A percentile compares a stretch with the other conserved stretches of the same genome.
phyloP scores from a whole-genome alignment of 1,139 yeast genomes.

The Diutina scorzettiae region DNA sequence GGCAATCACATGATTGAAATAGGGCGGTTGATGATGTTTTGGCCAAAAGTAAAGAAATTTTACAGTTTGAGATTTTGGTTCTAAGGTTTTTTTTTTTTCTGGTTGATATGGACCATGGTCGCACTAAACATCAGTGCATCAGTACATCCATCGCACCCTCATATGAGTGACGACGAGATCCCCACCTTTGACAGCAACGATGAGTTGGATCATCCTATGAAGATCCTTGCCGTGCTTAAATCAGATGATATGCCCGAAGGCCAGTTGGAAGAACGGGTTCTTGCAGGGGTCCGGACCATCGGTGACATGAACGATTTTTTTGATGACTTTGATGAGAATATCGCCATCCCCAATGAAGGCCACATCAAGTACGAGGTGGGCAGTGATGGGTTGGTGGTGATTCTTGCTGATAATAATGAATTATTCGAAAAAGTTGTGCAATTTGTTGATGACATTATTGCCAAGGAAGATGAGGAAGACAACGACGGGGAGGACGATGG shows the following conservation, averaged over 20 bases:
- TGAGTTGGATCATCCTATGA: constrained; percentile 3
- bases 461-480: constrained; percentile 26
- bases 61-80: too few relatives aligned
- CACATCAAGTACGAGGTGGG: constrained; percentile 62
- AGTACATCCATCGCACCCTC: not conserved
- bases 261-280: constrained; percentile 40
- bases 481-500: not conserved
- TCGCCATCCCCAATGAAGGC: constrained; percentile 58
- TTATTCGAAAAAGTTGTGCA: constrained; percentile 21
- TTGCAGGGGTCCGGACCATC: constrained; percentile 34
- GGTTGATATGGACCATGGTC: too few relatives aligned
- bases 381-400: constrained; percentile 57
- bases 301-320: constrained; percentile 46
- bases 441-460: constrained; percentile 23
- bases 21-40: too few relatives aligned
- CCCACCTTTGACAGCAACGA: constrained; percentile 1
- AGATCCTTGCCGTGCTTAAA: not conserved
- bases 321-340: constrained; percentile 45
- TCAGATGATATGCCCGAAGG: constrained; percentile 21
- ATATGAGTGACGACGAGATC: constrained; percentile 5
- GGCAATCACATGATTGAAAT: too few relatives aligned
- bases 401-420: constrained; percentile 32
- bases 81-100: too few relatives aligned
- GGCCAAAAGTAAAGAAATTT: too few relatives aligned
- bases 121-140: too few relatives aligned